Conservation (phyloP, 2,329 filamentous ascomycete genomes). For the Nemania abortiva region DNA sequence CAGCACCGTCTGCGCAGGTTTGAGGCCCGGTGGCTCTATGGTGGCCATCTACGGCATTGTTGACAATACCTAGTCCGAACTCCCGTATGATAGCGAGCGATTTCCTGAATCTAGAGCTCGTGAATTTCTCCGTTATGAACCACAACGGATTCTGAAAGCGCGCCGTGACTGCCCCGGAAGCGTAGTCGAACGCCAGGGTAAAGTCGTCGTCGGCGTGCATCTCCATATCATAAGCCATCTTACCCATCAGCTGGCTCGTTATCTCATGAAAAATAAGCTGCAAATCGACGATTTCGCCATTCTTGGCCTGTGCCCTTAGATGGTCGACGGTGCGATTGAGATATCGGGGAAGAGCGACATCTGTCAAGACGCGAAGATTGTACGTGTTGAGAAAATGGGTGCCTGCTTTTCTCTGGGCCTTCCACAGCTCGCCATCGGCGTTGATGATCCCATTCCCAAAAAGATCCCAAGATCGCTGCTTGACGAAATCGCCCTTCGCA, state of each 20-base stretch:
- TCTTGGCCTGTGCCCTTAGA: slow-evolving; percentile 53
- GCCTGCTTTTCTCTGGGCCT: slow-evolving; percentile 71
- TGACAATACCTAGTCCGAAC: slow-evolving; percentile 69
- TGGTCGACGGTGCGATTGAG: slow-evolving; percentile 57
- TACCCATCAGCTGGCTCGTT: slow-evolving; percentile 74
- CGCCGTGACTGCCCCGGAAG: slow-evolving; percentile 69
- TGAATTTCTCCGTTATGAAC: slow-evolving; percentile 68
- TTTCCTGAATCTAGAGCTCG: slow-evolving; percentile 60
- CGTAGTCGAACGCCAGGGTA: slow-evolving; percentile 70
- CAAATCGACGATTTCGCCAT: slow-evolving; percentile 61
- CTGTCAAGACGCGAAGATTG: slow-evolving; percentile 69
- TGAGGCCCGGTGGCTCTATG: neutral
- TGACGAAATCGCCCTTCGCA: slow-evolving; percentile 72
- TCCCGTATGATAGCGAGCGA: slow-evolving; percentile 64
- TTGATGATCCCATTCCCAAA: slow-evolving; percentile 77
- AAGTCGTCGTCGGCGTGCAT: slow-evolving; percentile 73
- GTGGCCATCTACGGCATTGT: slow-evolving; percentile 57
- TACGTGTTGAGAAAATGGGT: slow-evolving; percentile 68
- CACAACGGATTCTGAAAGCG: slow-evolving; percentile 76
- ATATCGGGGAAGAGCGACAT: slow-evolving; percentile 67
- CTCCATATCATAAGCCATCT: slow-evolving; percentile 77
- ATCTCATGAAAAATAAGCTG: slow-evolving; percentile 72
- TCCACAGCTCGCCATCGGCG: slow-evolving; percentile 73
- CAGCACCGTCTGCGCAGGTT: slow-evolving; percentile 25
- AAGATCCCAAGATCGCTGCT: slow-evolving; percentile 69